Conservation (phyloP, 257 asterid species). For the Leptodermis oblonga region DNA sequence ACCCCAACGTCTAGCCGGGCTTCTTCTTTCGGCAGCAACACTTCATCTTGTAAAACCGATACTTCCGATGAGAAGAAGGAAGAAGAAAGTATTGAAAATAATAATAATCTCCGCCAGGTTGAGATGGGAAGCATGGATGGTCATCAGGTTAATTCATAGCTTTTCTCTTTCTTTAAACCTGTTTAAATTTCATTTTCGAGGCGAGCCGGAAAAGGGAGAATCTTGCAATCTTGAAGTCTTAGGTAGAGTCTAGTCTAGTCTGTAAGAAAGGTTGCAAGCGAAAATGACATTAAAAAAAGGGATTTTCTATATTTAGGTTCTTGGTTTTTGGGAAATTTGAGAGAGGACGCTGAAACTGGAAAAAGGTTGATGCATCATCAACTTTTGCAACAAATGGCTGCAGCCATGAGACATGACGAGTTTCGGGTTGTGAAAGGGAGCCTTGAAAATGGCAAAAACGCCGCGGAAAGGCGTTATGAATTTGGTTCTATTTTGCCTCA, state of each 20-base stretch:
- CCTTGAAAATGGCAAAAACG: no score
- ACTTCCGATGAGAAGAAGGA: slow-evolving; percentile 24
- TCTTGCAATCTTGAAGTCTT: no score
- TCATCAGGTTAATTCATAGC: no score
- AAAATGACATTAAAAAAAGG: no score
- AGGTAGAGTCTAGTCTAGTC: no score
- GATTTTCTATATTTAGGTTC: no score
- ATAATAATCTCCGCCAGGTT: slow-evolving; percentile 9
- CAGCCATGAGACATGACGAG: neutral
- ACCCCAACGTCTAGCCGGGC: slow-evolving; percentile 69
- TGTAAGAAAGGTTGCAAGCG: no score
- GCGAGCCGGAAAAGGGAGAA: no score
- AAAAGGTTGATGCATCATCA: neutral
- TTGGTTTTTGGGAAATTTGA: neutral
- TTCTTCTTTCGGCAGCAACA: slow-evolving; percentile 57
- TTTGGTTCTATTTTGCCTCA: neutral
- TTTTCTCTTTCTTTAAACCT: no score
- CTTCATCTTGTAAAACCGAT: slow-evolving; percentile 9
- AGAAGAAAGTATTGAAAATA: neutral
- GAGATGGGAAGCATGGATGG: slow-evolving; percentile 12
- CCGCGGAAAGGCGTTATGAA: no score
- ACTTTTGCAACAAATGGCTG: neutral
- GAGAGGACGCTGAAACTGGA: neutral
- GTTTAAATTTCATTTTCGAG: no score
- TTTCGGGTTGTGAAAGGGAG: neutral